Base-by-base conservation (phyloP, 2,329 filamentous ascomycete genomes). In the Alternaria ventricosa region DNA sequence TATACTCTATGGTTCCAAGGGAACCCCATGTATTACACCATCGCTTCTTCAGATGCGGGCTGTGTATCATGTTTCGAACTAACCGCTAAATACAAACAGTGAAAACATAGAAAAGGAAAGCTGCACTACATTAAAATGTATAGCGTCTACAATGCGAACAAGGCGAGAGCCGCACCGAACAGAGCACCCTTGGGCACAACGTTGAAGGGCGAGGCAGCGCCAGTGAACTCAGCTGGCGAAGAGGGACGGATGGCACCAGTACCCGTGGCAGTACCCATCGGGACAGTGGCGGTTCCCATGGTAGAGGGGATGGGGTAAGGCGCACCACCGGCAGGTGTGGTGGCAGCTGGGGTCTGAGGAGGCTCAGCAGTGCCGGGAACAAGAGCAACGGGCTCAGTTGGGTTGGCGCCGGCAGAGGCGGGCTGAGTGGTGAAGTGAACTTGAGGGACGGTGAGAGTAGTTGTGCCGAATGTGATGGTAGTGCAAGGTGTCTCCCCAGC, bases 381-480 rank as follows among this genome's bases (percentile, higher is more conserved):
- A 20, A 82, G 77, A 27, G 73, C 77, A 18, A 82, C 76, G 45
- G 74, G 72, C 55, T 73, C 75, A 22, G 76, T 74, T 3, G 72
- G 72, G 15, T 65, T 71, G 15, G 69, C 59, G 15, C 75, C 76
- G 9, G 72, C 71, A 49, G 72, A 73, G 56, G 73, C 62, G 20
- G 77, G 76, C 27, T 74, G 63, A 33, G 81, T 83, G 28, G 77
- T 78, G 78, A 84, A 83, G 66, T 78, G 73, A 11, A 84, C 81
- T 65, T 82, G 80, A 0, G 83, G 83, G 23, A 85, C 82, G 13
- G 82, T 84, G 61, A 84, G 71, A 20, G 79, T 79, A 5, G 80
- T 83, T 22, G 76, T 71, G 53, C 79, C 78, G 72, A 80, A 81
- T 15, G 78, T 81, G 68, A 84, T 81, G 25, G 80, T 82, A 1